Evolutionary conservation across 768 basidiomycete species (phyloP), one percentile per base, ranked within the genome.

Genomic region (Leccinellum rugosiceps): DNA sequence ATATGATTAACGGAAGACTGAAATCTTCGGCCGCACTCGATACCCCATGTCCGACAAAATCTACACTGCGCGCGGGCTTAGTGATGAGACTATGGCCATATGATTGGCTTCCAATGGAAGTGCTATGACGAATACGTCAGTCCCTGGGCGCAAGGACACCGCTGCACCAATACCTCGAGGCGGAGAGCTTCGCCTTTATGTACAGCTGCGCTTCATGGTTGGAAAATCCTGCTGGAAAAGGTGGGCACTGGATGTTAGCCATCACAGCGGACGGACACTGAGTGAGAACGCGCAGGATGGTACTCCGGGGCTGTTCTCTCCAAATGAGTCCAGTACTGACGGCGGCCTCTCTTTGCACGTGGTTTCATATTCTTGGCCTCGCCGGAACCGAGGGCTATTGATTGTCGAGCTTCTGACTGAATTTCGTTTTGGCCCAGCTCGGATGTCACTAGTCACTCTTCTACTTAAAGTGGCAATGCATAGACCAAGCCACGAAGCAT

Each of bases 111-210:
- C 71, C 59, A 65, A 59, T 64, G 61, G 55, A 65, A 56, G 63
- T 49, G 19, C 57, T 50, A 68, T 73, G 72, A 70, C 67, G 66
- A 70, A 63, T 64, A 49, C 58, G 62, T 58, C 50, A 32, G 62
- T 63, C 58, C 61, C 62, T 63, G 57, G 65, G 63, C 68, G 70
- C 65, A 72, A 70, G 58, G 53, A 58, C 43, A 50, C 56, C 56
- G 66, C 68, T 70, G 63, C 72, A 72, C 70, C 54, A 32, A 68
- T 62, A 62, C 71, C 71, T 70, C 70, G 71, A 73, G 71, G 71
- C 58, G 41, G 7, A 55, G 61, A 62, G 30, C 50, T 67, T 71
- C 58, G 45, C 63, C 52, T 58, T 72, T 68, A 67, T 70, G 72
- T 72, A 72, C 62, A 63, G 3, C 68, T 73, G 68, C 67, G 62